A percentile compares a stretch with the other conserved stretches of the same genome.
Conservation (phyloP, 345 rosid species). For the Brassica incana region DNA sequence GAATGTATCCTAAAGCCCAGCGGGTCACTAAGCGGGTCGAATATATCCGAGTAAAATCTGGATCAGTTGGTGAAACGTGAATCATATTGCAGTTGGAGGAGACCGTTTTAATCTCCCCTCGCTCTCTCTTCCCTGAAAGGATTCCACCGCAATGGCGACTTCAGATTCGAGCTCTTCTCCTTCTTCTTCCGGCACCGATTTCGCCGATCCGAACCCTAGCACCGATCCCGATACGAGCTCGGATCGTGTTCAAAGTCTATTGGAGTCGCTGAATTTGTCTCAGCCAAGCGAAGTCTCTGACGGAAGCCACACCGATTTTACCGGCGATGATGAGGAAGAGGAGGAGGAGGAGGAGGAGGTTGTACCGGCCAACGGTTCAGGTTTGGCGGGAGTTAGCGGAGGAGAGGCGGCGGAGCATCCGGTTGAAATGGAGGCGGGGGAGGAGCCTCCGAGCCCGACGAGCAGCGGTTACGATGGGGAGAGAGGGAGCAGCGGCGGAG, state of each 20-base stretch:
- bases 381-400: conserved; percentile 24
- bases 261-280: conserved; percentile 37
- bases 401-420: conserved; percentile 50
- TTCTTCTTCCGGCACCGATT: conserved; percentile 36
- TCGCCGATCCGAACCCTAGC: conserved; percentile 39
- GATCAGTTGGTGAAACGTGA: conserved; percentile 22
- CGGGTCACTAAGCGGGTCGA: conserved; percentile 23
- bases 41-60: conserved; percentile 16
- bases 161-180: conserved; percentile 41
- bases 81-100: conserved; percentile 13
- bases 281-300: conserved; percentile 36
- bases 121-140: background rate
- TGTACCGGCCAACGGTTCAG: conserved; percentile 34
- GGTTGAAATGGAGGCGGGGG: conserved; percentile 59
- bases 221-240: conserved; percentile 39
- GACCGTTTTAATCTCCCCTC: background rate
- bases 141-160: conserved; percentile 18
- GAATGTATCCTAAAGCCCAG: background rate
- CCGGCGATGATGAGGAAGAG: background rate
- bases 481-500: conserved; percentile 86
- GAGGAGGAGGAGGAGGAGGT: conserved; percentile 25
- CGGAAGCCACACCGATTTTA: conserved; percentile 25
- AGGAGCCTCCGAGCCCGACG: conserved; percentile 67
- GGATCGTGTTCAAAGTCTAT: conserved; percentile 35
- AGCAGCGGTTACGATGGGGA: conserved; percentile 95